phyloP scores from a whole-genome alignment of 1,139 yeast species.

The Wickerhamomyces sp. region DNA sequence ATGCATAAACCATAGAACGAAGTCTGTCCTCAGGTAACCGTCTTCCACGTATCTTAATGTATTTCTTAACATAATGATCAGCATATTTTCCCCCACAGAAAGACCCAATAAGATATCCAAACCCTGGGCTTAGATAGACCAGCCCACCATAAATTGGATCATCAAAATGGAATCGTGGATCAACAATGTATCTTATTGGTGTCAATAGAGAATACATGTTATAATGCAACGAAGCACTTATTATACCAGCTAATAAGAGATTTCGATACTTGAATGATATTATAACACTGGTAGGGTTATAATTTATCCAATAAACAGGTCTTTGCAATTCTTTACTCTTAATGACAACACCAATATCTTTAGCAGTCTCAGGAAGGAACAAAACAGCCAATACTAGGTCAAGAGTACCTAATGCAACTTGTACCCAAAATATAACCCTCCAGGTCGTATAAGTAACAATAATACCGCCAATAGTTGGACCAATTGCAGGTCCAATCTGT shows the following conservation, averaged over 20 bases:
- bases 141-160: slow-evolving; percentile 45
- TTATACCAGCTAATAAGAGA: slow-evolving; percentile 40
- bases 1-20: slow-evolving; percentile 34
- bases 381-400: slow-evolving; percentile 30
- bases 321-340: slow-evolving; percentile 21
- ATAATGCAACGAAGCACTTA: slow-evolving; percentile 37
- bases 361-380: slow-evolving; percentile 40
- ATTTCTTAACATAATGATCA: slow-evolving; percentile 40
- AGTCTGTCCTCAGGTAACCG: slow-evolving; percentile 51
- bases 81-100: slow-evolving; percentile 48
- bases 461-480: slow-evolving; percentile 43
- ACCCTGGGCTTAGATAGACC: slow-evolving; percentile 51
- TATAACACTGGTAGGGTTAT: slow-evolving; percentile 40
- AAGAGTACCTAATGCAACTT: slow-evolving; percentile 37
- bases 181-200: slow-evolving; percentile 49
- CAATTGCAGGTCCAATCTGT: slow-evolving; percentile 45
- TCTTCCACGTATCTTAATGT: slow-evolving; percentile 37
- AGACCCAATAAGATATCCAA: slow-evolving; percentile 45
- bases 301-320: slow-evolving; percentile 36
- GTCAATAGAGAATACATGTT: slow-evolving; percentile 49
- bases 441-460: slow-evolving; percentile 45
- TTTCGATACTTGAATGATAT: slow-evolving; percentile 36
- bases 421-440: slow-evolving; percentile 46
- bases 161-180: slow-evolving; percentile 45
- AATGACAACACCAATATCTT: slow-evolving; percentile 25